Base-by-base conservation (phyloP, 495 filamentous ascomycete species). In the Xylaria acuta region DNA sequence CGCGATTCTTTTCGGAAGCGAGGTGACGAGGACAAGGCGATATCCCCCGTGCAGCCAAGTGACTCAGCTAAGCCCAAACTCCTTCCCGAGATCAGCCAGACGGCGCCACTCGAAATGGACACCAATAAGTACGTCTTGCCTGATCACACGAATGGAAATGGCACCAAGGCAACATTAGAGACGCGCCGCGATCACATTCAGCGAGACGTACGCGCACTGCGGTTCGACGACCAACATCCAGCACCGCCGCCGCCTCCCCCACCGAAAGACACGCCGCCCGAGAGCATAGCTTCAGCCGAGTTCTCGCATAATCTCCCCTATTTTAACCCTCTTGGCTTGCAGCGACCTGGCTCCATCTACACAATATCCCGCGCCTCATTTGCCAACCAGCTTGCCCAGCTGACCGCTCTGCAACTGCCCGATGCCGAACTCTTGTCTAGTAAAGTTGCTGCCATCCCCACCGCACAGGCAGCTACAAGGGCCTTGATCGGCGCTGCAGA, bases 361-460 rank as follows among this genome's bases (percentile, higher is more conserved):
- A 96, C 95, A 0, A 87, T 99, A 72, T 96, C 94, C 6, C 90
- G 94, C 41, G 91, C 90, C 49, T 96, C 94, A 0, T 97, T 99
- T 76, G 91, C 93, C 32, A 94, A 93, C 73, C 96, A 99, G 79
- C 88, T 98, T 32, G 91, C 92, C 22, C 18, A 94, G 72, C 85
- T 97, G 41, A 95, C 93, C 1, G 93, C 93, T 49, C 89, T 98
- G 51, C 88, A 91, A 69, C 88, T 98, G 0, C 96, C 96, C 0
- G 88, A 96, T 75, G 91, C 95, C n/a, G 86, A 89, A 20, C 89
- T 90, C 16, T 84, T 99, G 18, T 92, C 92, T 25, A 91, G 89
- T 38, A 94, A 90, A 75, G 94, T 99, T 59, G 88, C 92, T 8
- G 89, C 91, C 5, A 95, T 97, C 67, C 88, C 93, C 16, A 96